Evolutionary conservation across 352 stramenopile genomes (phyloP).

Genomic region (Phytophthora rubi): DNA sequence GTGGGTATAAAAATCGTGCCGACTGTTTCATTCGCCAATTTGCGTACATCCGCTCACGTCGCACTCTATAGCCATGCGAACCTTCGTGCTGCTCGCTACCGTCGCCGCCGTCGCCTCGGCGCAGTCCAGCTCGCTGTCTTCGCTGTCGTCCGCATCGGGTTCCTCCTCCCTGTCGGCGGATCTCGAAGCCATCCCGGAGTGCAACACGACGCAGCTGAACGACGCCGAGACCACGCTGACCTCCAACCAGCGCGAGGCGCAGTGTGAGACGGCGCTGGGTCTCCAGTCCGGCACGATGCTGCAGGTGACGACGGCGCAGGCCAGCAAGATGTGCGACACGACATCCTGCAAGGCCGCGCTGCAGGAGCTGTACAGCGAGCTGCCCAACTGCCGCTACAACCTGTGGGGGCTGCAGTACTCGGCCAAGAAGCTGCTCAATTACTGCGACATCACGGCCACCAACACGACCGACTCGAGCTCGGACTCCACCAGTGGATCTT

Average conservation of each 20-base stretch:
- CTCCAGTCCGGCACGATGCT: slow-evolving; percentile 44
- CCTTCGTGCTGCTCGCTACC: slow-evolving; percentile 32
- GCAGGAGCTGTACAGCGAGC: slow-evolving; percentile 59
- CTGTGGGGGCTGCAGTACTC: slow-evolving; percentile 57
- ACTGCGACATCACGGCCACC: slow-evolving; percentile 55
- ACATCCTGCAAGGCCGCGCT: slow-evolving; percentile 57
- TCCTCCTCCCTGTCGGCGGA: slow-evolving; percentile 37
- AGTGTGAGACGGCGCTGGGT: slow-evolving; percentile 50
- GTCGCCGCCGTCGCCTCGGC: slow-evolving; percentile 22
- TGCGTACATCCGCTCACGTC: slow-evolving; percentile 10
- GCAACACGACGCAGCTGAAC: slow-evolving; percentile 51
- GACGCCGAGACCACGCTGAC: slow-evolving; percentile 39
- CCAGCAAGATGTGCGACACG: slow-evolving; percentile 49
- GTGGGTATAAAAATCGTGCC: slow-evolving; percentile 11
- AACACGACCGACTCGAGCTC: slow-evolving; percentile 32
- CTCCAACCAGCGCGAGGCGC: slow-evolving; percentile 58
- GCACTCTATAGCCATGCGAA: slow-evolving; percentile 19
- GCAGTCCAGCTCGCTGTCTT: slow-evolving; percentile 26
- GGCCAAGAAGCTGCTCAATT: slow-evolving; percentile 48
- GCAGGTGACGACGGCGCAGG: slow-evolving; percentile 49
- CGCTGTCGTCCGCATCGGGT: slow-evolving; percentile 22
- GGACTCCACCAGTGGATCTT: slow-evolving; percentile 14
- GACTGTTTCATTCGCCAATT: slow-evolving; percentile 13
- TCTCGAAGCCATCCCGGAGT: slow-evolving; percentile 51
- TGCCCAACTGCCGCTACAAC: slow-evolving; percentile 69